Percentiles rank a stretch among this genome's conserved stretches.
These are phyloP conservation scores for Quercus lobata DNA, from an alignment of 331 rosid genomes.

Conservation along the genomic window DNA sequence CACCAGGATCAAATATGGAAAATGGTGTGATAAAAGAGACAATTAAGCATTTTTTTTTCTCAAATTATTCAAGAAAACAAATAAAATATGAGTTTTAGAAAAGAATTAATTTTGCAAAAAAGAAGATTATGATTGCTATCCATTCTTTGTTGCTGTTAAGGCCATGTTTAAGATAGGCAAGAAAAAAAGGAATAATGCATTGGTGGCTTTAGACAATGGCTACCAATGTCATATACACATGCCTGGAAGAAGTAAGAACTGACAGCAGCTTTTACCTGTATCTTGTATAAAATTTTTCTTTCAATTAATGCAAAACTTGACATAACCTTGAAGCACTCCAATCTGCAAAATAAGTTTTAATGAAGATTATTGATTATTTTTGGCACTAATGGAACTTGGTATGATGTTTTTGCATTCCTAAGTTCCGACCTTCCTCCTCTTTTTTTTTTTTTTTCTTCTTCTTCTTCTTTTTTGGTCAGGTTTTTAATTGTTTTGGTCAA, in stretches of 20 bases:
- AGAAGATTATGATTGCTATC: not conserved
- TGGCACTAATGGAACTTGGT: not conserved
- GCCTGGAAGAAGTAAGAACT: no score
- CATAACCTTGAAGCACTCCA: not conserved
- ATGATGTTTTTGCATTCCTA: not conserved
- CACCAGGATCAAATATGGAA: not conserved
- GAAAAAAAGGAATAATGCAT: not conserved
- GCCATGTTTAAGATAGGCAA: not conserved
- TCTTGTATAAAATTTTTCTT: not conserved
- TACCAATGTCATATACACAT: not conserved
- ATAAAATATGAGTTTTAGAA: not conserved
- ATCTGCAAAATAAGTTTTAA: not conserved
- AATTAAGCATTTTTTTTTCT: not conserved
- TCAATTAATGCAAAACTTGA: not conserved
- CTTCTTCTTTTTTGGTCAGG: slow-evolving; percentile 21
- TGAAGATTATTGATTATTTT: not conserved
- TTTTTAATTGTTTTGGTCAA: slow-evolving; percentile 31
- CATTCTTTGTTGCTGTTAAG: not conserved
- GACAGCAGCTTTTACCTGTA: not conserved
- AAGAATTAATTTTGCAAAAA: not conserved
- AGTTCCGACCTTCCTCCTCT: not conserved
- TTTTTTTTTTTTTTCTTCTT: not conserved
- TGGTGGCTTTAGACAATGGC: not conserved
- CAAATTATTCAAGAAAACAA: not conserved
- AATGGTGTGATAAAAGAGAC: not conserved